Base-by-base conservation (phyloP, 1,284 basidiomycete genomes). In the Coriolopsis trogii region DNA sequence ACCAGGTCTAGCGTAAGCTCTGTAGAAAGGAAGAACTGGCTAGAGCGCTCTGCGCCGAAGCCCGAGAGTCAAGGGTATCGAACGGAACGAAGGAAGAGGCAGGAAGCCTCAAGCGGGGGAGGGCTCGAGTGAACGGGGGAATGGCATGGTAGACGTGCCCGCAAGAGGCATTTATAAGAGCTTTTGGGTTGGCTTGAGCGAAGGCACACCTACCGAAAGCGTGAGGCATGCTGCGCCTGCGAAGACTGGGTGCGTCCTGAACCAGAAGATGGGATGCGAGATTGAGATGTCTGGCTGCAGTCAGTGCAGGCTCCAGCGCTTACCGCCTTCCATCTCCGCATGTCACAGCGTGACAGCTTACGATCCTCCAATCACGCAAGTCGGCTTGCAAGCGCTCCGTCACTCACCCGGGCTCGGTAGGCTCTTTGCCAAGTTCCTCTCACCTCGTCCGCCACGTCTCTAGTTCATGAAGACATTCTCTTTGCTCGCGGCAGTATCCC, bases 1-100 rank as follows among this genome's bases (percentile, higher is more conserved):
- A 15, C 12, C 26, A 25, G 16, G 33, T 36, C 33, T 36, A 20
- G 49, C 23, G 5, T 23, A 26, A n/a, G 16, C 24, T n/a, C 28
- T 29, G 20, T 31, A 37, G 36, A 31, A 34, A 46, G 34, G 10
- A 26, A 41, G 23, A 39, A 46, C 46, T 16, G 10, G 40, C 37
- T 49, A 41, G 41, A 53, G 37, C 46, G 51, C 41, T 24, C 56
- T 50, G 57, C 46, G 44, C 26, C 30, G 42, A 39, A 44, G 38
- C 46, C 18, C 16, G 38, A 25, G 24, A 47, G 49, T 45, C 49
- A 31, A 38, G 49, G 38, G 38, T 40, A 34, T 33, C 29, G 12
- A 20, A 20, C 21, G 15, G 38, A 12, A 47, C 31, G n/a, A 34
- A 25, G 34, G 36, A 29, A 38, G 44, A 16, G 15, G 31, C 36